These are phyloP conservation scores for Hypoxylon sp. DNA, from an alignment of 2,329 filamentous ascomycete genomes.

Conservation along the genomic window DNA sequence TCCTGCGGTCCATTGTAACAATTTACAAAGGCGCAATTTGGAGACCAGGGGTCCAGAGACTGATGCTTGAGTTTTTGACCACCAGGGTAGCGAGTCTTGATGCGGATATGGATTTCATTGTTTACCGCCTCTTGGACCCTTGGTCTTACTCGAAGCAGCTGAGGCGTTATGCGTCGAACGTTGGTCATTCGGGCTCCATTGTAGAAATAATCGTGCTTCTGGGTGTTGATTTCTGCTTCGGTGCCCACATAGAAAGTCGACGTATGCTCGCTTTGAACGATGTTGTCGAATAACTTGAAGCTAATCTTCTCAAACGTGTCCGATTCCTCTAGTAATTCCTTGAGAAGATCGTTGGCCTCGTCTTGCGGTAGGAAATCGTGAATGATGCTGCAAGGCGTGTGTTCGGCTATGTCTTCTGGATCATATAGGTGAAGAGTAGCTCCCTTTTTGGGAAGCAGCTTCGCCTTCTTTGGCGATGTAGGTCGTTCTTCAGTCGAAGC, in stretches of 20 bases:
- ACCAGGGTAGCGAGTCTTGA: constrained; percentile 73
- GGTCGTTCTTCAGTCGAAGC: constrained; percentile 30
- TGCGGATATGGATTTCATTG: constrained; percentile 77
- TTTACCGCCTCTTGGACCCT: constrained; percentile 83
- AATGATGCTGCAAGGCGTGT: constrained; percentile 92
- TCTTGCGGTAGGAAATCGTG: constrained; percentile 85
- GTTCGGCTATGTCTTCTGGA: constrained; percentile 80
- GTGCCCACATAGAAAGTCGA: constrained; percentile 85
- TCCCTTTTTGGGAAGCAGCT: constrained; percentile 76
- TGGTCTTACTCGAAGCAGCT: constrained; percentile 76
- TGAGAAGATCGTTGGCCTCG: constrained; percentile 78
- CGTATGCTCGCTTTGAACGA: constrained; percentile 87
- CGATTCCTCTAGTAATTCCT: constrained; percentile 80
- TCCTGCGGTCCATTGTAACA: constrained; percentile 87
- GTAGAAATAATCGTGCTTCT: constrained; percentile 86
- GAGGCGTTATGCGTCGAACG: constrained; percentile 79
- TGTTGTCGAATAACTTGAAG: constrained; percentile 89
- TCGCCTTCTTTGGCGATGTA: constrained; percentile 57
- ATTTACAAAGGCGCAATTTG: constrained; percentile 95
- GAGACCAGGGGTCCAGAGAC: constrained; percentile 77
- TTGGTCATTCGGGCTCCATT: constrained; percentile 82
- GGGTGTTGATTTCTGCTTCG: constrained; percentile 73
- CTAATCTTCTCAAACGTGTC: constrained; percentile 75
- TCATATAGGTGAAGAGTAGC: constrained; percentile 86
- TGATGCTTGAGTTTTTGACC: constrained; percentile 83